Evolutionary conservation across 179 eudicot genomes (phyloP).

Genomic region (Vitellaria paradoxa): DNA sequence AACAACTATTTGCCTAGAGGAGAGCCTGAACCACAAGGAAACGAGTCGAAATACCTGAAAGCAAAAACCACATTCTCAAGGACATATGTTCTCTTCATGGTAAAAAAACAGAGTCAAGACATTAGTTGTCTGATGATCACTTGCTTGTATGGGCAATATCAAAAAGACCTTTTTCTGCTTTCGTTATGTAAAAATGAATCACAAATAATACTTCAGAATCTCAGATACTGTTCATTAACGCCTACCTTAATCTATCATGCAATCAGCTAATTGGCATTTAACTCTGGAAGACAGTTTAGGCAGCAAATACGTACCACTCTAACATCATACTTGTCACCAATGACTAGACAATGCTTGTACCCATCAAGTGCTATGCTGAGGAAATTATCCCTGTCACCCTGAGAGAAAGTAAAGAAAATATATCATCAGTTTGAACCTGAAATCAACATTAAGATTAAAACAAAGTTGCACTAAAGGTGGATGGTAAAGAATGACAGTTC

Average conservation of each 20-base stretch:
- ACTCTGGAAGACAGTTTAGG: background rate
- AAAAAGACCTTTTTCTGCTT: slow-evolving; percentile 4
- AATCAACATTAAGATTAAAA: background rate
- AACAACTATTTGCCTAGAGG: slow-evolving; percentile 70
- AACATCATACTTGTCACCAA: slow-evolving; percentile 95
- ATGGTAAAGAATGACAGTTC: background rate
- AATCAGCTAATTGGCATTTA: background rate
- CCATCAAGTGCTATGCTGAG: slow-evolving; percentile 82
- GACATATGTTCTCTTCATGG: background rate
- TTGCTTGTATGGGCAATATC: background rate
- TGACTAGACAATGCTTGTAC: slow-evolving; percentile 77
- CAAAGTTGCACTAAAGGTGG: slow-evolving; percentile 4
- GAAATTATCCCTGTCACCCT: slow-evolving; percentile 95
- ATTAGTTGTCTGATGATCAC: background rate
- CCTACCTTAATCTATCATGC: background rate
- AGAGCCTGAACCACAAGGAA: slow-evolving; percentile 94
- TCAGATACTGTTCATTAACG: background rate
- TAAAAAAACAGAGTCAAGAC: background rate
- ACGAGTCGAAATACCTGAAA: slow-evolving; percentile 95
- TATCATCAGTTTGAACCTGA: slow-evolving; percentile 6
- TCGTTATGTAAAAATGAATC: background rate
- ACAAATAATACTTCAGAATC: background rate
- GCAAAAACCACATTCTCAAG: slow-evolving; percentile 6
- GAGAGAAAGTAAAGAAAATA: slow-evolving; percentile 23
- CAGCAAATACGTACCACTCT: slow-evolving; percentile 64